Evolutionary conservation across 345 rosid genomes (phyloP), one percentile per base, ranked within the genome.

Genomic region (Rhodamnia argentea): DNA sequence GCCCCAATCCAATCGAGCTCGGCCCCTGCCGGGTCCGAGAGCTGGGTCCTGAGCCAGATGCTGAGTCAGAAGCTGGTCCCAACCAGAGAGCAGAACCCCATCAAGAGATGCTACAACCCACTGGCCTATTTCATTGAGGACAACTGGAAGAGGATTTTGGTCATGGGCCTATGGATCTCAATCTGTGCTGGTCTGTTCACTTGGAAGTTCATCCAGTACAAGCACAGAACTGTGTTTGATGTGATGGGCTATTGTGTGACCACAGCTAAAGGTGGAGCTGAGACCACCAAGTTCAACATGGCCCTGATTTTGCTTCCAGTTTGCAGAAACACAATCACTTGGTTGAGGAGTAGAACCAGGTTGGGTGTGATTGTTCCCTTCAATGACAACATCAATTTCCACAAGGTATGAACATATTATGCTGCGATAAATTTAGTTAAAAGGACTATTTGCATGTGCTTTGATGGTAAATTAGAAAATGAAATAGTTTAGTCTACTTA

Each of bases 61-160:
- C 89, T 96, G 64, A 95, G 96, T 88, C 91, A 95, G 88, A 94
- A 93, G 91, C 90, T 95, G 88, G 92, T 90, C 84, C 98, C 96
- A 75, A 94, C 95, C 24, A 93, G 87, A 85, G 96, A 94, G 40
- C 86, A 85, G 27, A 95, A 95, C 87, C 93, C 93, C 10, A 57
- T 92, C 82, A 93, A 90, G 90, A 91, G 92, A 92, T 88, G 90
- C 44, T 92, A 55, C 83, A 86, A 84, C 40, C 84, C 87, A 27
- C 1, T 90, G 10, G 87, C 90, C 42, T 95, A 94, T 86, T 92
- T 93, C 47, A 86, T 95, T n/a, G 89, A 91, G 92, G 98, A 95
- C 88, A 93, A 95, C 47, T 94, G 98, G 98, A 93, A 91, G 90
- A 92, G 98, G 85, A 93, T 95, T 8, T 95, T 98, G 98, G 94